A percentile compares a stretch with the other conserved stretches of the same genome.
Conservation (phyloP, 2,329 filamentous ascomycete genomes). For the Cryphonectria nitschkei region DNA sequence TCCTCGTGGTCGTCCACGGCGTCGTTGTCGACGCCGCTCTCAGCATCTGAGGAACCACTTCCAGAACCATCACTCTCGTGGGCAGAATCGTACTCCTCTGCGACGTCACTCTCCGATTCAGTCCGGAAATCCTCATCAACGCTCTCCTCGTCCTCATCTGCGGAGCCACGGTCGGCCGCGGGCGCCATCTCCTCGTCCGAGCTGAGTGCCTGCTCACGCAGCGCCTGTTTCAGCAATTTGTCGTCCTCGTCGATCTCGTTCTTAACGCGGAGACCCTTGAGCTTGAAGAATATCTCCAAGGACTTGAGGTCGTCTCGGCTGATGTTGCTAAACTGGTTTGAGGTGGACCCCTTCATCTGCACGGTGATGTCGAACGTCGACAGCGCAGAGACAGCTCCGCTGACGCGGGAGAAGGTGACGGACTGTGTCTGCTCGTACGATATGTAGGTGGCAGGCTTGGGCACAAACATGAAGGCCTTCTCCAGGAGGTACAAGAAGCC, state of each 20-base stretch:
- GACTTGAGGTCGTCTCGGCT: conserved; percentile 97
- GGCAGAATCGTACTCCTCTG: conserved; percentile 91
- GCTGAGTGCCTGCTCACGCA: conserved; percentile 81
- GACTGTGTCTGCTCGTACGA: conserved; percentile 90
- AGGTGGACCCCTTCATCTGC: conserved; percentile 84
- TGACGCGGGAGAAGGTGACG: conserved; percentile 94
- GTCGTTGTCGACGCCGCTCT: conserved; percentile 58
- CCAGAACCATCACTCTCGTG: conserved; percentile 83
- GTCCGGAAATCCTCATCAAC: conserved; percentile 95
- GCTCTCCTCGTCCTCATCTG: conserved; percentile 94
- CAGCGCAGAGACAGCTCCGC: conserved; percentile 88
- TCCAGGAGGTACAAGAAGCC: conserved; percentile 96
- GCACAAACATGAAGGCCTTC: conserved; percentile 98
- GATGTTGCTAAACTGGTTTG: conserved; percentile 98
- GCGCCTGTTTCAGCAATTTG: conserved; percentile 75
- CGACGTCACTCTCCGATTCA: conserved; percentile 91
- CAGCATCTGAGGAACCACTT: conserved; percentile 64
- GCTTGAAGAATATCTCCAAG: conserved; percentile 96
- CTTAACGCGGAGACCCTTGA: conserved; percentile 93
- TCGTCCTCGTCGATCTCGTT: conserved; percentile 98
- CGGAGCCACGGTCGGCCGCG: conserved; percentile 80
- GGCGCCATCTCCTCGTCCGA: conserved; percentile 77
- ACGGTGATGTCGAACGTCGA: conserved; percentile 98
- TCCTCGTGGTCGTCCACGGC: conserved; percentile 48
- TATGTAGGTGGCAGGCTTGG: conserved; percentile 96